Conservation (phyloP, 176 grass and related monocot genomes). For the Carex pumila region DNA sequence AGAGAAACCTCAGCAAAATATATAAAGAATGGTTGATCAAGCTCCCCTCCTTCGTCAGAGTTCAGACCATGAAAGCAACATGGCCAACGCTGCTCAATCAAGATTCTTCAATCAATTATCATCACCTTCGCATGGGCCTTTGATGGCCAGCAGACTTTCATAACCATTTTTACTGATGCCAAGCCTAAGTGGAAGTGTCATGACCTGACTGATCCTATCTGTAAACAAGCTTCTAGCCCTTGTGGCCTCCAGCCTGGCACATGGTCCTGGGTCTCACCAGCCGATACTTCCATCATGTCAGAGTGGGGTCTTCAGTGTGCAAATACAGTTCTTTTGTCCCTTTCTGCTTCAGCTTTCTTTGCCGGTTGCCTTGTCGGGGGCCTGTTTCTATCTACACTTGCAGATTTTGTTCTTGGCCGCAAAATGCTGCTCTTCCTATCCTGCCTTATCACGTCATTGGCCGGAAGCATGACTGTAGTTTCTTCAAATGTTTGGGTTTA, state of each 20-base stretch:
- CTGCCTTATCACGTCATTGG: conserved; percentile 43
- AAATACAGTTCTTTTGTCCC: conserved; percentile 47
- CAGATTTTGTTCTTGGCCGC: conserved; percentile 60
- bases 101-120: conserved; percentile 36
- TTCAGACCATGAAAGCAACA: not conserved
- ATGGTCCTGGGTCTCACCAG: conserved; percentile 60
- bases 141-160: conserved; percentile 91
- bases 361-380: conserved; percentile 59
- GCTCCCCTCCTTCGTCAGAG: not conserved
- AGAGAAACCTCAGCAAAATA: not conserved
- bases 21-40: not conserved
- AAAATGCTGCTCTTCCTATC: conserved; percentile 59
- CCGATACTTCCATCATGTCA: conserved; percentile 38
- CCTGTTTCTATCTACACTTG: conserved; percentile 56
- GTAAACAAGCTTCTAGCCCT: conserved; percentile 17
- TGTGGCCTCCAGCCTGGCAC: conserved; percentile 45
- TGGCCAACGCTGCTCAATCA: not conserved
- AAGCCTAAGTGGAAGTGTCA: conserved; percentile 66
- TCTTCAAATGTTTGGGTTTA: conserved; percentile 77
- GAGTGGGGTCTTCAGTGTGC: conserved; percentile 72
- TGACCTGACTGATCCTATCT: conserved; percentile 16
- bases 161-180: conserved; percentile 80
- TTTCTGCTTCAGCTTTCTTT: conserved; percentile 72
- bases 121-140: conserved; percentile 65
- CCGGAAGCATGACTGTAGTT: conserved; percentile 42